Conservation (phyloP, 768 basidiomycete species). For the Tylopilus subfusipes region DNA sequence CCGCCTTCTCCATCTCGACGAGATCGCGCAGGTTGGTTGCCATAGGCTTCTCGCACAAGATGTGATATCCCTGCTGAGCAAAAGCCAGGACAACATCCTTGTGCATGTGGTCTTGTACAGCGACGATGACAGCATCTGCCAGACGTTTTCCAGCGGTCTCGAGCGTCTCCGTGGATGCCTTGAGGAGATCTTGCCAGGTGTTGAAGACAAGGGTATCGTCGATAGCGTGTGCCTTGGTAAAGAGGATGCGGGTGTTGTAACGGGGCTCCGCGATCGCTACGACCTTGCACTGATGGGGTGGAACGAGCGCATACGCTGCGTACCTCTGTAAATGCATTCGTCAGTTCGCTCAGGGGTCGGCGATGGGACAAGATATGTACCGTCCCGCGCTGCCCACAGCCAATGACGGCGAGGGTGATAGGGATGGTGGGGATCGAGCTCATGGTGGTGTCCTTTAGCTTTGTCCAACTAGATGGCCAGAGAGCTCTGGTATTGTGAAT, state of each 20-base stretch:
- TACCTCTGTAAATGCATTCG: constrained; percentile 47
- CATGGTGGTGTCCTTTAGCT: constrained; percentile 18
- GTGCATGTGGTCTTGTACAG: constrained; percentile 81
- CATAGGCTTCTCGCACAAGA: constrained; percentile 93
- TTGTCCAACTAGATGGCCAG: constrained; percentile 30
- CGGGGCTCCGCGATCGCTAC: constrained; percentile 87
- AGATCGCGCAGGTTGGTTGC: constrained; percentile 73
- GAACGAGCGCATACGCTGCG: constrained; percentile 53
- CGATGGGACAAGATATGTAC: constrained; percentile 35
- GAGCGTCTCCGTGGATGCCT: constrained; percentile 65
- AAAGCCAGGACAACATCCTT: constrained; percentile 70
- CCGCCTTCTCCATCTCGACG: constrained; percentile 66
- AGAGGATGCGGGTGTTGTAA: constrained; percentile 54
- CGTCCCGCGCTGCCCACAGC: constrained; percentile 80
- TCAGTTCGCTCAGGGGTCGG: background rate
- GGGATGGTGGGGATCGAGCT: constrained; percentile 29
- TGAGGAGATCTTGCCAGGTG: constrained; percentile 67
- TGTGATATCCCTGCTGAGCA: constrained; percentile 79
- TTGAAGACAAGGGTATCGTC: constrained; percentile 68
- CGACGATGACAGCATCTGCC: constrained; percentile 77
- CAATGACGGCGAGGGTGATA: constrained; percentile 73
- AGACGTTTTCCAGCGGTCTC: constrained; percentile 62
- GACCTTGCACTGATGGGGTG: constrained; percentile 66
- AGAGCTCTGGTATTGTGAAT: constrained; percentile 31
- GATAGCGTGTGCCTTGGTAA: constrained; percentile 55